These are phyloP conservation scores for Debaryomyces maramus DNA, from an alignment of 805 yeast species.

Conservation along the genomic window DNA sequence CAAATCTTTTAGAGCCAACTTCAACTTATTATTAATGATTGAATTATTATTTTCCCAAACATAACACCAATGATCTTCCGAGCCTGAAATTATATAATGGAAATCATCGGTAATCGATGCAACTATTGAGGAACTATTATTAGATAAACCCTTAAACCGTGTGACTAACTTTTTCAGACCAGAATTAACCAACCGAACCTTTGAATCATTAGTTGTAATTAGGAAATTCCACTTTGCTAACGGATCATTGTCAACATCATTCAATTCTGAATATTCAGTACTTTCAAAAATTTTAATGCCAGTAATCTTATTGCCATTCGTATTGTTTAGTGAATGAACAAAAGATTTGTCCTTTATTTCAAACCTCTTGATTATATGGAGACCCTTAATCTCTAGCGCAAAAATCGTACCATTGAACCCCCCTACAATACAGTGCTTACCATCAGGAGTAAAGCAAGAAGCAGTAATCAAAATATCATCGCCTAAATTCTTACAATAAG, in stretches of 20 bases:
- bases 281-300: slow-evolving; percentile 60
- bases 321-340: slow-evolving; percentile 22
- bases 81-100: slow-evolving; percentile 66
- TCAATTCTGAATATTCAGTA: slow-evolving; percentile 8
- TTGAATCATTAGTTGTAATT: slow-evolving; percentile 81
- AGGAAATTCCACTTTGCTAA: slow-evolving; percentile 37
- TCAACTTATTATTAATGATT: slow-evolving; percentile 40
- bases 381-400: slow-evolving; percentile 62
- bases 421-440: slow-evolving; percentile 65
- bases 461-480: slow-evolving; percentile 74
- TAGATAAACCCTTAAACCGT: slow-evolving; percentile 71
- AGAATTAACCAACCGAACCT: slow-evolving; percentile 64
- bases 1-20: slow-evolving; percentile 34
- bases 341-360: slow-evolving; percentile 32
- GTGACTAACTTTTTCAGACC: slow-evolving; percentile 55
- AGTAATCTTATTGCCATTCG: slow-evolving; percentile 57
- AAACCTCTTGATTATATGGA: slow-evolving; percentile 40
- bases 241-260: slow-evolving; percentile 8
- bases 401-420: slow-evolving; percentile 73
- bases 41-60: slow-evolving; percentile 63
- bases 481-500: slow-evolving; percentile 51
- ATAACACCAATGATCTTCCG: slow-evolving; percentile 87
- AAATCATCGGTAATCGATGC: slow-evolving; percentile 64
- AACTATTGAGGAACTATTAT: slow-evolving; percentile 67
- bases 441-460: slow-evolving; percentile 65